Evolutionary conservation across 2,329 filamentous ascomycete genomes (phyloP).

Genomic region (Zasmidium angulare): DNA sequence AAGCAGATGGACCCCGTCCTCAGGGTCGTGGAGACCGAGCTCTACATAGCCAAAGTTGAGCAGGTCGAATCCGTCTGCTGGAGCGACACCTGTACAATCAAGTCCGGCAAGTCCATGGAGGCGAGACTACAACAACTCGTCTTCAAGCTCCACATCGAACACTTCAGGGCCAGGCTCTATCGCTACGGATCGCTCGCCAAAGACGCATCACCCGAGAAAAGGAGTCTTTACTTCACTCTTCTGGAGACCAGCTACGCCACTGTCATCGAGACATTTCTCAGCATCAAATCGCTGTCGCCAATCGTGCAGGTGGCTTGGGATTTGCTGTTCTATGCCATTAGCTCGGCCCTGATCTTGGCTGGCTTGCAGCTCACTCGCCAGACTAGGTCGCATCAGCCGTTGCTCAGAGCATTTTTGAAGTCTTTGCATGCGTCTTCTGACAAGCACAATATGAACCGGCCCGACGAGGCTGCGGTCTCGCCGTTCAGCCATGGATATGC

Average conservation of each 20-base stretch:
- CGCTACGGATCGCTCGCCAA: not conserved
- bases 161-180: conserved; percentile 2
- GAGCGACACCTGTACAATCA: not conserved
- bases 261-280: conserved; percentile 3
- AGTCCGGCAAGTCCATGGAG: conserved; percentile 4
- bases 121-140: conserved; percentile 1
- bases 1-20: not conserved
- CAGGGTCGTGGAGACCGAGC: not conserved
- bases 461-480: not conserved
- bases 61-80: conserved; percentile 1
- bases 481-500: not conserved
- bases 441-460: not conserved
- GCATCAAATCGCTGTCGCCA: conserved; percentile 4
- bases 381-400: not conserved
- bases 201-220: not conserved
- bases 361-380: not conserved
- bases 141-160: conserved; percentile 2
- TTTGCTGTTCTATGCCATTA: conserved; percentile 2
- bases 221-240: not conserved
- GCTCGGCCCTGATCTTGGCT: conserved; percentile 3
- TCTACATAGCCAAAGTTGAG: not conserved
- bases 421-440: not conserved
- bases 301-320: conserved; percentile 8
- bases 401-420: not conserved
- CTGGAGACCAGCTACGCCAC: not conserved